A percentile compares a stretch with the other conserved stretches of the same genome.
Conservation (phyloP, 352 stramenopile genomes). For the Pythium chondricola region DNA sequence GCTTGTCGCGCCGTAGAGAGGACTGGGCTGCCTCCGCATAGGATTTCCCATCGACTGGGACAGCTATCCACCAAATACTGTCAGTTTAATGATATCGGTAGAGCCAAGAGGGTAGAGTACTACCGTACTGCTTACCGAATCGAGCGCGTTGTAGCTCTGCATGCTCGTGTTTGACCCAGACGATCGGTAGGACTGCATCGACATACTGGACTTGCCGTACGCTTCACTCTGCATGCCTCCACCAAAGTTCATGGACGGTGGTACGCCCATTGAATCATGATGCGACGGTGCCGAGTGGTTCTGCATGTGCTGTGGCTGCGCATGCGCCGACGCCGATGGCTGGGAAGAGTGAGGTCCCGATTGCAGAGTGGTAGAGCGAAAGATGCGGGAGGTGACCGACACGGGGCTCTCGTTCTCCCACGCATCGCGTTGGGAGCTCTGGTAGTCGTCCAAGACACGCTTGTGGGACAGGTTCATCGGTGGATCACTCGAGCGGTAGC, state of each 20-base stretch:
- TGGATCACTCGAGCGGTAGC: constrained; percentile 10
- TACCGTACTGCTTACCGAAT: constrained; percentile 40
- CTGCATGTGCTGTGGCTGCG: constrained; percentile 8
- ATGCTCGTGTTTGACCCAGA: constrained; percentile 24
- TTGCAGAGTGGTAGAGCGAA: constrained; percentile 18
- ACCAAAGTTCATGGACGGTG: constrained; percentile 7
- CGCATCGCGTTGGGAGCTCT: constrained; percentile 12
- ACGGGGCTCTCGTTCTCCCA: constrained; percentile 26
- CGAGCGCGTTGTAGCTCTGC: constrained; percentile 45
- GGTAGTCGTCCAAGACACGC: constrained; percentile 22
- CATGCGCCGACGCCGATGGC: constrained; percentile 23
- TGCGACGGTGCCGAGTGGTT: no score
- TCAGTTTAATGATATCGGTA: background rate
- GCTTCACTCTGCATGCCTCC: constrained; percentile 17
- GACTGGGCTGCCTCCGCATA: constrained; percentile 15
- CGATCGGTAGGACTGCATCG: constrained; percentile 39
- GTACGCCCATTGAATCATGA: constrained; percentile 11
- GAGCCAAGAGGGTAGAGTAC: background rate
- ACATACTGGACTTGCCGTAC: constrained; percentile 27
- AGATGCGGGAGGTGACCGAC: constrained; percentile 21
- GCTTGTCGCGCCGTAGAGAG: constrained; percentile 10
- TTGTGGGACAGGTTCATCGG: constrained; percentile 23
- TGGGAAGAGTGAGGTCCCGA: constrained; percentile 30
- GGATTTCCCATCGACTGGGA: constrained; percentile 10
- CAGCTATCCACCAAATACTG: constrained; percentile 4